Evolutionary conservation across 2,329 filamentous ascomycete species (phyloP), one percentile per base, ranked within the genome.

Genomic region (Pyricularia pennisetigena): DNA sequence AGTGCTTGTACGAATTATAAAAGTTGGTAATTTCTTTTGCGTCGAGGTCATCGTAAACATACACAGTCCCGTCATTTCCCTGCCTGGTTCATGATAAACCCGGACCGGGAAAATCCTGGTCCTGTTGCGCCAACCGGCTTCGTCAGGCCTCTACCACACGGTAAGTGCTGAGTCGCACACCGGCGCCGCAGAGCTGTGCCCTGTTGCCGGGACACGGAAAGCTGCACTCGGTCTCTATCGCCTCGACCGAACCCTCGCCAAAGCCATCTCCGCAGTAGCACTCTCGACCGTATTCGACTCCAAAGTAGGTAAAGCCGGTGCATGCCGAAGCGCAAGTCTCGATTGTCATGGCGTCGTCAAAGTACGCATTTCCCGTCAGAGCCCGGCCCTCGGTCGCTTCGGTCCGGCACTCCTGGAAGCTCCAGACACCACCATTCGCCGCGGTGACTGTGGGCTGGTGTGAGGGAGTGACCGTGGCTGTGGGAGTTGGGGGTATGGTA

Each of bases 321-420:
- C 84, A 87, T 73, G 79, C 82, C 16, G 78, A 74, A 59, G 85
- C 76, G 71, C 85, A 87, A 64, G 73, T 77, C 66, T 80, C 76
- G 1, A 84, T 78, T 1, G 82, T 84, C 80, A 86, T 85, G 67
- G 73, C 66, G 35, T 75, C 75, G 26, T 71, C 72, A 8, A 74
- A 74, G 72, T 85, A 87, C 12, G 77, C 73, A 26, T 76, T 73
- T 28, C 80, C 82, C 71, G 84, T 87, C 70, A 88, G 80, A 69
- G 86, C 84, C 66, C 86, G 82, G 67, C 82, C 85, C 65, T 82
- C 78, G 28, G 77, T 78, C 1, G 81, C 82, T 70, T 88, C 86
- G 28, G 85, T 79, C 78, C 83, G 88, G 76, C 86, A 88, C 29
- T 86, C 86, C 67, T 85, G 82, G 69, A 79, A 76, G 29, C 35